Evolutionary conservation across 305 asterid genomes (phyloP), one percentile per base, ranked within the genome.

Genomic region (Fraxinus platypoda): DNA sequence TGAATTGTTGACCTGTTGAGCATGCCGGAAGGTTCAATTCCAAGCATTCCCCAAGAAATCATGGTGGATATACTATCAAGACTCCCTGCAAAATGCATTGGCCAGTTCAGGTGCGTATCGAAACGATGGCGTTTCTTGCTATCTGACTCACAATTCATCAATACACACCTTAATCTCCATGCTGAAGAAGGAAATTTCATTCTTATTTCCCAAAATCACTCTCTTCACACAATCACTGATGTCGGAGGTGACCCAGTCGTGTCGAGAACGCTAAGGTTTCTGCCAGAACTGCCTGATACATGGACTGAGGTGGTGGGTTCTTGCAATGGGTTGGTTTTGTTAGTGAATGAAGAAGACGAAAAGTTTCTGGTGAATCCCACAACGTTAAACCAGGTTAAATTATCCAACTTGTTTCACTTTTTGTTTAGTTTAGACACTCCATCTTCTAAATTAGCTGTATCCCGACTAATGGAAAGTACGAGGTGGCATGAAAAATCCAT

Each of bases 271-370:
- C 6, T 64, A 9, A 23, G n/a, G 6, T 49, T 73, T 84, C 49
- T 33, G 30, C 79, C 37, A 54, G 82, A 76, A 0, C 78, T 75
- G 21, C n/a, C 46, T 1, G 23, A 28, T 0, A 54, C 12, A 1
- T 82, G 76, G 84, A 31, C 6, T 4, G 41, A 23, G 2, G 46
- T 91, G 1, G 86, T 73, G 21, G 94, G 93, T n/a, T 88, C 90
- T 17, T 88, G 89, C 66, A 77, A 87, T 76, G 93, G 94, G 7
- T 86, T 90, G 85, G 86, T 85, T 77, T 59, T 88, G 66, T 57
- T 88, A 11, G 13, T 68, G 19, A 59, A 78, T 54, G 49, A 43
- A 4, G 80, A 83, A 2, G 8, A 49, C 0, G 59, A 13, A n/a
- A 76, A 12, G 83, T 46, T 81, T 52, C 76, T 91, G 80, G 41